Evolutionary conservation across 768 basidiomycete species (phyloP).

Genomic region (Tulasnella sp.): DNA sequence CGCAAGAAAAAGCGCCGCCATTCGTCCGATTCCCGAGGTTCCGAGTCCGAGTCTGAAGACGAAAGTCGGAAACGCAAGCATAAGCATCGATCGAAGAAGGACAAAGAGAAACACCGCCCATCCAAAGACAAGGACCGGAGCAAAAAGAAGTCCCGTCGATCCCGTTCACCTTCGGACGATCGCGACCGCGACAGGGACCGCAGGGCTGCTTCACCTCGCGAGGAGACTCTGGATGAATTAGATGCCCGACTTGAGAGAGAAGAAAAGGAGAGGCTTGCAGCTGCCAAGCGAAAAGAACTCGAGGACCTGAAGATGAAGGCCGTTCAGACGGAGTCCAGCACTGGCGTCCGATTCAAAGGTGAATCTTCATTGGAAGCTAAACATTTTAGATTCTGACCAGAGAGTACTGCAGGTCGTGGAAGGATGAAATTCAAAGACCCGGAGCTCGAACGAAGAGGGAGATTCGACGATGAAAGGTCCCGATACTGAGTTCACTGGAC

Average conservation of each 20-base stretch:
- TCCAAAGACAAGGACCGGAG: conserved; percentile 7
- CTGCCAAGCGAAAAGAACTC: conserved; percentile 31
- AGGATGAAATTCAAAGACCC: conserved; percentile 22
- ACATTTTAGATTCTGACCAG: neutral
- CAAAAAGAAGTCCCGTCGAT: conserved; percentile 10
- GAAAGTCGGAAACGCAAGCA: conserved; percentile 15
- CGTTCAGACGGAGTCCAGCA: conserved; percentile 27
- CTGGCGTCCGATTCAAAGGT: conserved; percentile 55
- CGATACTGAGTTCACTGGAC: neutral
- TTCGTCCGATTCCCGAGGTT: neutral
- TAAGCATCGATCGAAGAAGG: conserved; percentile 15
- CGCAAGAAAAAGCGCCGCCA: conserved; percentile 13
- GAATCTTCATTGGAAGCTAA: neutral
- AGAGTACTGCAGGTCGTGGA: conserved; percentile 18
- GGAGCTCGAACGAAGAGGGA: conserved; percentile 8
- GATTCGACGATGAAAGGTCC: neutral
- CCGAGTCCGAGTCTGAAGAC: conserved; percentile 13
- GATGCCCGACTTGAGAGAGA: conserved; percentile 56
- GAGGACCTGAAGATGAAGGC: conserved; percentile 28
- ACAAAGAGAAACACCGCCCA: conserved; percentile 19
- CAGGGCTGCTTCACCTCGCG: conserved; percentile 15
- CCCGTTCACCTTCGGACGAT: neutral
- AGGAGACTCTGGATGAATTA: conserved; percentile 64
- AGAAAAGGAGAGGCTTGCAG: conserved; percentile 44
- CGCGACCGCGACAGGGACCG: conserved; percentile 11